A percentile compares a stretch with the other conserved stretches of the same genome.
Evolutionary conservation across 108 stramenopile species (phyloP).

Genomic region (Pseudonitzschia pungens): DNA sequence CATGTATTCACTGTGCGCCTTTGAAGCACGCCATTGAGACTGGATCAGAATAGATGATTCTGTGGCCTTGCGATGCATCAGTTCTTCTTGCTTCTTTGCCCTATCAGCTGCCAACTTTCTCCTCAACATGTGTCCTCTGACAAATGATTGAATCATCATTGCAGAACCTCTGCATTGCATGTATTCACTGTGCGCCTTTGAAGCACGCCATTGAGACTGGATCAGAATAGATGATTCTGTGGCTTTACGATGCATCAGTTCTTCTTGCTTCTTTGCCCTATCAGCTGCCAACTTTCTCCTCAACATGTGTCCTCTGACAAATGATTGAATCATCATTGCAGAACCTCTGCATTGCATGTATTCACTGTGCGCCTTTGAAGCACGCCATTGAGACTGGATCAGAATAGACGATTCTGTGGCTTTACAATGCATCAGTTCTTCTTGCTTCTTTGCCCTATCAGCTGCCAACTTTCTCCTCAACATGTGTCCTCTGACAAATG

Average conservation of each 20-base stretch:
- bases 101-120: background rate
- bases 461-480: too few relatives aligned
- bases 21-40: background rate
- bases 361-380: background rate
- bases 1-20: too few relatives aligned
- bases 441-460: background rate
- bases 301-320: background rate
- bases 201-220: constrained; percentile 14
- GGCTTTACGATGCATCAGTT: background rate
- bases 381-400: constrained; percentile 13
- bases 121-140: background rate
- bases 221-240: constrained; percentile 2
- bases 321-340: constrained; percentile 10
- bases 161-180: background rate
- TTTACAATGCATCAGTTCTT: background rate
- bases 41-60: background rate
- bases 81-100: background rate
- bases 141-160: constrained; percentile 8
- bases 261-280: background rate
- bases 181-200: background rate
- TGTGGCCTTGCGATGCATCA: background rate
- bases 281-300: background rate
- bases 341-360: background rate
- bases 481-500: too few relatives aligned
- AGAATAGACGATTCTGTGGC: background rate